These are phyloP conservation scores for Herpetomonas muscarum DNA, from an alignment of 208 protist species.

Conservation along the genomic window DNA sequence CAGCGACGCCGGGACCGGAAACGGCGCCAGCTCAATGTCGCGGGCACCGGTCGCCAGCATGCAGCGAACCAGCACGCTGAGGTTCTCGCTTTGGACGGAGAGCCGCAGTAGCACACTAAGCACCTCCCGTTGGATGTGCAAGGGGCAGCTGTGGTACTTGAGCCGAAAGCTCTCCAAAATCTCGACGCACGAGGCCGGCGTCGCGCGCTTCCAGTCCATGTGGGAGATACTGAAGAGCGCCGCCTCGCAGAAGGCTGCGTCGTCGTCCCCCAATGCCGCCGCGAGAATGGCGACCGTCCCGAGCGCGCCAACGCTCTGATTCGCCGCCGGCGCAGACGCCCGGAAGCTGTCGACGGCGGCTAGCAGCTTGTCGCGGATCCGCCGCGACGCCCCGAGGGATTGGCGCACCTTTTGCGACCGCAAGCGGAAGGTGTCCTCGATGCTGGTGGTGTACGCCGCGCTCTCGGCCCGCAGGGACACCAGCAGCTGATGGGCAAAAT, in stretches of 20 bases:
- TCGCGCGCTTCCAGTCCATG: slow-evolving; percentile 35
- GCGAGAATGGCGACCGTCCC: slow-evolving; percentile 38
- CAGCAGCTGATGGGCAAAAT: slow-evolving; percentile 15
- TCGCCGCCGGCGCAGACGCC: slow-evolving; percentile 20
- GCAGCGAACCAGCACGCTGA: slow-evolving; percentile 45
- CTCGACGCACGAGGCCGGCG: slow-evolving; percentile 46
- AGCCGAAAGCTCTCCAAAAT: slow-evolving; percentile 32
- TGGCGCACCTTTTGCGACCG: slow-evolving; percentile 23
- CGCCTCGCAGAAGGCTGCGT: slow-evolving; percentile 28
- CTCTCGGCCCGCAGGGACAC: slow-evolving; percentile 18
- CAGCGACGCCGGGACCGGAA: background rate
- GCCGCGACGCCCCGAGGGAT: slow-evolving; percentile 35
- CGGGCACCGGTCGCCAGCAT: slow-evolving; percentile 13
- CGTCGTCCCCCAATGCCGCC: slow-evolving; percentile 16
- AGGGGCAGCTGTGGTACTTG: slow-evolving; percentile 24
- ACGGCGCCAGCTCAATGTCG: background rate
- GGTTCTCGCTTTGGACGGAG: slow-evolving; percentile 46
- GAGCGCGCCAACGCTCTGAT: slow-evolving; percentile 20
- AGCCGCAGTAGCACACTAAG: slow-evolving; percentile 44
- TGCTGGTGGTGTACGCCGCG: slow-evolving; percentile 15
- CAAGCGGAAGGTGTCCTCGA: slow-evolving; percentile 31
- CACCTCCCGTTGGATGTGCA: slow-evolving; percentile 20
- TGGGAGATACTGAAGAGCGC: slow-evolving; percentile 39
- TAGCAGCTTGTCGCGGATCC: slow-evolving; percentile 46
- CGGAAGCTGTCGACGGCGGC: slow-evolving; percentile 43